Evolutionary conservation across 108 stramenopile genomes (phyloP).

Genomic region (Nitzschia sp.): DNA sequence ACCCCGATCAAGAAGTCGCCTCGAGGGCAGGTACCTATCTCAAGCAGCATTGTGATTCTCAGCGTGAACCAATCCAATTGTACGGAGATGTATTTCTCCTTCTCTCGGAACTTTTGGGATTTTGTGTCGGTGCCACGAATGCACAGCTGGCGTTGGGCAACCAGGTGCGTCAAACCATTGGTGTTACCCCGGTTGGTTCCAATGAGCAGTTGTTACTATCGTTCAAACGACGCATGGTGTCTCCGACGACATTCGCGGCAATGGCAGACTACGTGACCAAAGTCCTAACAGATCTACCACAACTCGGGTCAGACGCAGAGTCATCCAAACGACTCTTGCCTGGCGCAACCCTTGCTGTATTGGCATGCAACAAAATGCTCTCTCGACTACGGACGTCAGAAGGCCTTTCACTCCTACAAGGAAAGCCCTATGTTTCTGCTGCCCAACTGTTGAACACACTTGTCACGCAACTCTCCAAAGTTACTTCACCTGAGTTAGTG

Average conservation of each 20-base stretch:
- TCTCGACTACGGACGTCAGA: slow-evolving; percentile 20
- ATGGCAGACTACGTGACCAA: slow-evolving; percentile 48
- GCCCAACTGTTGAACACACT: slow-evolving; percentile 63
- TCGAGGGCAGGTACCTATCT: slow-evolving; percentile 55
- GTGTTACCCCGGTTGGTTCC: neutral
- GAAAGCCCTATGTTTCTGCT: slow-evolving; percentile 47
- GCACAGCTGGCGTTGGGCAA: slow-evolving; percentile 32
- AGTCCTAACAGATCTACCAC: slow-evolving; percentile 57
- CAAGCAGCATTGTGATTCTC: slow-evolving; percentile 62
- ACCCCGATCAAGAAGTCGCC: slow-evolving; percentile 52
- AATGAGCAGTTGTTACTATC: slow-evolving; percentile 28
- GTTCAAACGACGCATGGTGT: slow-evolving; percentile 47
- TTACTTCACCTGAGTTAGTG: neutral
- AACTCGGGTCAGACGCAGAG: slow-evolving; percentile 6
- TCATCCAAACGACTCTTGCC: neutral
- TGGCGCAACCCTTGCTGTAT: slow-evolving; percentile 46
- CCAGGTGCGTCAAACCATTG: neutral
- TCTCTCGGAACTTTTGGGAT: slow-evolving; percentile 36
- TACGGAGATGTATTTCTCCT: slow-evolving; percentile 51
- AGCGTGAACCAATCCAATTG: slow-evolving; percentile 28
- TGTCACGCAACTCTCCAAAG: slow-evolving; percentile 43
- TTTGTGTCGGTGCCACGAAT: slow-evolving; percentile 55
- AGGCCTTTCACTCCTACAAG: slow-evolving; percentile 26
- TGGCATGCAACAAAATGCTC: slow-evolving; percentile 30
- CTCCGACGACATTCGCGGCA: slow-evolving; percentile 44